These are phyloP conservation scores for Globisporangium cystogenes DNA, from an alignment of 352 stramenopile genomes.

Conservation along the genomic window DNA sequence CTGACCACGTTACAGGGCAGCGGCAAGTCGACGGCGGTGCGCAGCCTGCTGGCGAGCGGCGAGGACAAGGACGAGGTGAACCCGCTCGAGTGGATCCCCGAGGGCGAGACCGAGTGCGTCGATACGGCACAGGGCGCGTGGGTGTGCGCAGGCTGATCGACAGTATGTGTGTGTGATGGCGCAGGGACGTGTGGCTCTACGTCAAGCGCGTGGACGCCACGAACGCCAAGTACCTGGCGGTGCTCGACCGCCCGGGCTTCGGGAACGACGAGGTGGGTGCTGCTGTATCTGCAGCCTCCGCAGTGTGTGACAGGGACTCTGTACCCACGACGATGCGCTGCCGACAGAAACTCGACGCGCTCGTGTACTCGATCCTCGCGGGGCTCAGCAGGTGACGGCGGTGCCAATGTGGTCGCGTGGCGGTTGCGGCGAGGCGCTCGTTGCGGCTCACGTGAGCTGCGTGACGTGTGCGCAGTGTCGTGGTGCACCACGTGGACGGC, in stretches of 20 bases:
- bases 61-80: slow-evolving; percentile 15
- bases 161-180: background rate
- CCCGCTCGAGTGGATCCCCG: slow-evolving; percentile 14
- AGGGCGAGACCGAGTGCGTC: slow-evolving; percentile 18
- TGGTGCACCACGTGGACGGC: slow-evolving; percentile 61
- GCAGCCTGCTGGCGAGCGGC: slow-evolving; percentile 24
- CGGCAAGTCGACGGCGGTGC: slow-evolving; percentile 47
- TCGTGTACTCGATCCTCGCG: slow-evolving; percentile 65
- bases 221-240: slow-evolving; percentile 67
- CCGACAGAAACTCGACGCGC: slow-evolving; percentile 34
- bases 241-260: slow-evolving; percentile 58
- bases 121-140: background rate
- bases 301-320: too few relatives aligned
- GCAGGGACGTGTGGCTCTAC: slow-evolving; percentile 63
- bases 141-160: background rate
- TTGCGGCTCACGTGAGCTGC: too few relatives aligned
- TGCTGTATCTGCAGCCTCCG: too few relatives aligned
- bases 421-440: background rate
- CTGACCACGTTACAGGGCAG: slow-evolving; percentile 18
- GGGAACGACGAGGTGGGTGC: slow-evolving; percentile 17
- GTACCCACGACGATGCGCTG: background rate
- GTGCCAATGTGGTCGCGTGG: background rate
- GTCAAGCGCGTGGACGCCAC: slow-evolving; percentile 56
- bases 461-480: slow-evolving; percentile 25
- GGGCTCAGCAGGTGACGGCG: slow-evolving; percentile 49